Conservation (phyloP, 2,329 filamentous ascomycete species). For the Hortaea werneckii region DNA sequence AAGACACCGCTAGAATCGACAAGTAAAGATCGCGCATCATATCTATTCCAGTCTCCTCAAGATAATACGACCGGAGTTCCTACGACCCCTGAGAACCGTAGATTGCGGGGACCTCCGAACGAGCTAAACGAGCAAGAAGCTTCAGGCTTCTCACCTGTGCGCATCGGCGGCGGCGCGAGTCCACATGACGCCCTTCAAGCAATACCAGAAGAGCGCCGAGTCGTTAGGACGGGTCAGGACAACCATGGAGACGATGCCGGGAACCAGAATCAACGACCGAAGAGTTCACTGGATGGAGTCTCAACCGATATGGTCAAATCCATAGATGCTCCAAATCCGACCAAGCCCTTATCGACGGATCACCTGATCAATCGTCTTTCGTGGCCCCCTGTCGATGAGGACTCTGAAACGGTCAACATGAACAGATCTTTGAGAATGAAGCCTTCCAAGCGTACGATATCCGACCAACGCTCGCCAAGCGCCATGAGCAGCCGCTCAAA, state of each 20-base stretch:
- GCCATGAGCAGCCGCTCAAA: constrained; percentile 36
- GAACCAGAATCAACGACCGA: constrained; percentile 11
- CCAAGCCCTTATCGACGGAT: constrained; percentile 31
- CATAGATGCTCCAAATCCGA: constrained; percentile 32
- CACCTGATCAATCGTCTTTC: constrained; percentile 23
- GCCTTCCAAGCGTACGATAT: constrained; percentile 10
- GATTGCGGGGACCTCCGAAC: too few species aligned
- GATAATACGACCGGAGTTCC: constrained; percentile 8
- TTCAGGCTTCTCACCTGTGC: too few species aligned
- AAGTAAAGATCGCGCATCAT: constrained; percentile 36
- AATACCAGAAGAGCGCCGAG: constrained; percentile 39
- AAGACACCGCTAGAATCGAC: constrained; percentile 32
- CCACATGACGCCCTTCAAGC: constrained; percentile 31
- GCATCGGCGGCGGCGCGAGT: constrained; percentile 2
- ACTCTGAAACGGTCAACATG: constrained; percentile 34
- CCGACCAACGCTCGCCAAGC: constrained; percentile 30
- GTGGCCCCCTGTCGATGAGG: constrained; percentile 36
- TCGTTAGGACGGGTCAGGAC: background rate
- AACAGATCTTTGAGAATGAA: constrained; percentile 27
- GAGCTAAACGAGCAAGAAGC: too few species aligned
- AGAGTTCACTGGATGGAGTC: constrained; percentile 16
- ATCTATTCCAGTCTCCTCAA: constrained; percentile 36
- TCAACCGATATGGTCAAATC: constrained; percentile 27
- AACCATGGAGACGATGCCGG: too few species aligned
- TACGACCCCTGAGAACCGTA: too few species aligned